A percentile compares a stretch with the other conserved stretches of the same genome.
Evolutionary conservation across 768 basidiomycete genomes (phyloP).

Genomic region (Epithele typhae): DNA sequence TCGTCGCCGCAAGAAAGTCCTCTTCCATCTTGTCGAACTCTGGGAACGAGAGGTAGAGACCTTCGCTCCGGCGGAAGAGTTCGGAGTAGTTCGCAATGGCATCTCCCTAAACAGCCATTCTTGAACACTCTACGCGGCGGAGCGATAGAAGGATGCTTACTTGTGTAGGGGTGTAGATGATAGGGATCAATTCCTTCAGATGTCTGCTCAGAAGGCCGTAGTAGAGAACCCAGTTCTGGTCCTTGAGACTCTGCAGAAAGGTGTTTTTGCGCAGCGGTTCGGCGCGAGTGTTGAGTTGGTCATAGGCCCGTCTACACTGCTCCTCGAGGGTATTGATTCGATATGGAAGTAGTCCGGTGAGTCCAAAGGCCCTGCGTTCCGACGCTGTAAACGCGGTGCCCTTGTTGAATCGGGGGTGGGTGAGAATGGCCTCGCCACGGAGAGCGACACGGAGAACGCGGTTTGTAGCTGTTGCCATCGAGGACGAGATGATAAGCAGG

Average conservation of each 20-base stretch:
- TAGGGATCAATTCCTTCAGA: slow-evolving; percentile 48
- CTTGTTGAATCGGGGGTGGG: slow-evolving; percentile 68
- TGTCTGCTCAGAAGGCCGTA: slow-evolving; percentile 51
- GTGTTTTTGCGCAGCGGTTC: slow-evolving; percentile 59
- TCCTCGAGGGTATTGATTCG: slow-evolving; percentile 57
- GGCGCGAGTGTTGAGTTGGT: slow-evolving; percentile 43
- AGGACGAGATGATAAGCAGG: too few relatives aligned
- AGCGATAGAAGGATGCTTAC: too few relatives aligned
- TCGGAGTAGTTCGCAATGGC: slow-evolving; percentile 84
- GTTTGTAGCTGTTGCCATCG: slow-evolving; percentile 17
- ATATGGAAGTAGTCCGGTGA: slow-evolving; percentile 33
- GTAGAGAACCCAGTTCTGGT: slow-evolving; percentile 81
- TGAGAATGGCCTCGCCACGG: slow-evolving; percentile 59
- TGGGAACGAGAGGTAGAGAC: slow-evolving; percentile 64
- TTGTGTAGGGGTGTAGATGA: slow-evolving; percentile 84
- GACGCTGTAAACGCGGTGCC: slow-evolving; percentile 69
- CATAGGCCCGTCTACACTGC: slow-evolving; percentile 72
- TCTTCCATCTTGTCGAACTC: slow-evolving; percentile 68
- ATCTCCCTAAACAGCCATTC: slow-evolving; percentile 47
- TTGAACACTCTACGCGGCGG: too few relatives aligned
- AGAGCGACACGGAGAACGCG: slow-evolving; percentile 43
- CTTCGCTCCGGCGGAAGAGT: slow-evolving; percentile 75
- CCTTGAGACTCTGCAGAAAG: slow-evolving; percentile 71
- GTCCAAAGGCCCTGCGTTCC: slow-evolving; percentile 69
- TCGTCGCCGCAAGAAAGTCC: slow-evolving; percentile 66